phyloP scores from a whole-genome alignment of 2,329 filamentous ascomycete genomes.

The Apiospora malaysiana region DNA sequence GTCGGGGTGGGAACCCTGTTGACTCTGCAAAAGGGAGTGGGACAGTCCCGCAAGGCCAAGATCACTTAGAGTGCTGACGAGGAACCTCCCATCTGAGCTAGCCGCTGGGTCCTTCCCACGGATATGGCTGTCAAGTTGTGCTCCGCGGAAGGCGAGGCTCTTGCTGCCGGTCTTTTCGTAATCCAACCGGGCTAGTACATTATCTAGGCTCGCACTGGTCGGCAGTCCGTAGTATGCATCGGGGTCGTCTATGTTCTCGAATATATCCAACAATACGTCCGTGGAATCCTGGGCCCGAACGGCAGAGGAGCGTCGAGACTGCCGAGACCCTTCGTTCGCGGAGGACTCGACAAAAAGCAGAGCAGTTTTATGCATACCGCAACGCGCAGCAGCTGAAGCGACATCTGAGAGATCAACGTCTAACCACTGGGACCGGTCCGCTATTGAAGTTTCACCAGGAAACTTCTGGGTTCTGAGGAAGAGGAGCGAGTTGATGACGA shows the following conservation, averaged over 20 bases:
- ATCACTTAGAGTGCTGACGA: conserved; percentile 78
- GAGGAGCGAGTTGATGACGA: conserved; percentile 79
- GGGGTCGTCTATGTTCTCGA: conserved; percentile 91
- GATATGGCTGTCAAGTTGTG: conserved; percentile 87
- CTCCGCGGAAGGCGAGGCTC: conserved; percentile 87
- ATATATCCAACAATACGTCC: conserved; percentile 79
- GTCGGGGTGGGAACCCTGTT: conserved; percentile 64
- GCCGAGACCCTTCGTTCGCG: conserved; percentile 50
- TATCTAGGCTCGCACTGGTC: conserved; percentile 76
- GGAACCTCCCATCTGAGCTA: conserved; percentile 66
- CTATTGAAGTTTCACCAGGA: conserved; percentile 77
- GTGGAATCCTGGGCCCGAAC: conserved; percentile 61
- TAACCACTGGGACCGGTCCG: conserved; percentile 83
- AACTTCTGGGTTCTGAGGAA: conserved; percentile 85
- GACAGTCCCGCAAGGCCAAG: conserved; percentile 88
- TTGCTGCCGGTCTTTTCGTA: conserved; percentile 89
- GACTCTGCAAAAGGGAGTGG: conserved; percentile 74
- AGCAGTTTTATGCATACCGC: conserved; percentile 86
- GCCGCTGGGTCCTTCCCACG: conserved; percentile 63
- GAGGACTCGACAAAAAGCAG: conserved; percentile 82
- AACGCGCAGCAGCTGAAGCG: conserved; percentile 74
- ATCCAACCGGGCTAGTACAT: conserved; percentile 81
- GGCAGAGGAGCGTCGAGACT: conserved; percentile 71
- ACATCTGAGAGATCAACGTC: conserved; percentile 77
- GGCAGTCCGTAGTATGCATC: conserved; percentile 94